Base-by-base conservation (phyloP, 176 grass and related monocot species). In the Oryza punctata region DNA sequence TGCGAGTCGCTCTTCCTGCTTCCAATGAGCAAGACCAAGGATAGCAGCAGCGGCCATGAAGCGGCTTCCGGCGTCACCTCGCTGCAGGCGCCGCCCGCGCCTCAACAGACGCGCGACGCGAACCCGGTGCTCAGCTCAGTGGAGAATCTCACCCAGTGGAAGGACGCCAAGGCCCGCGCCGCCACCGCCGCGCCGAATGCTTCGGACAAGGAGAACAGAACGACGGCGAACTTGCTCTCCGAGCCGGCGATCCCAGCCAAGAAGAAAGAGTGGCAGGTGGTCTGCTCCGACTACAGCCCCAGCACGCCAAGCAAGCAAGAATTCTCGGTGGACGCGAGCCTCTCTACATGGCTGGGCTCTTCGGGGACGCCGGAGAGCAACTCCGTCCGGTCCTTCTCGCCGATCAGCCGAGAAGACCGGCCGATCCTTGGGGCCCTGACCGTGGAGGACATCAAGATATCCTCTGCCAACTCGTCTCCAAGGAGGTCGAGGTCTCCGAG, bases 1-100 rank as follows among this genome's bases (percentile, higher is more conserved):
- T 99, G 94, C 63, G 93, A 96, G 38, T 94, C 97, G 12, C 94
- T 96, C 80, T 99, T 96, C 81, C 89, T 92, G 28, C 82, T 99
- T 35, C 90, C 93, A 18, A 84, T 90, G 19, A 25, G 72, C 63
- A 87, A 81, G 69, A 70, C 37, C 37, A 90, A 61, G 61, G 91
- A 88, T 2, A 13, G 13, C 57, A 10, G 16, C 54, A n/a, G 49
- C 63, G 81, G 28, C 16, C 68, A 65, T 13, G 75, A 67, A n/a
- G 29, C 44, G 28, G 67, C 5, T 16, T 8, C 26, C 27, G 14
- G 24, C 73, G 65, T 64, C 6, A 43, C 82, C 25, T 68, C 86
- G 30, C 3, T 78, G 23, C 65, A 86, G 16, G 13, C 24, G 19
- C n/a, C 70, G 12, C 3, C 60, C 12, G 3, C 43, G 38, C 75